These are phyloP conservation scores for Mycena haematopus DNA, from an alignment of 768 basidiomycete species.

Conservation along the genomic window DNA sequence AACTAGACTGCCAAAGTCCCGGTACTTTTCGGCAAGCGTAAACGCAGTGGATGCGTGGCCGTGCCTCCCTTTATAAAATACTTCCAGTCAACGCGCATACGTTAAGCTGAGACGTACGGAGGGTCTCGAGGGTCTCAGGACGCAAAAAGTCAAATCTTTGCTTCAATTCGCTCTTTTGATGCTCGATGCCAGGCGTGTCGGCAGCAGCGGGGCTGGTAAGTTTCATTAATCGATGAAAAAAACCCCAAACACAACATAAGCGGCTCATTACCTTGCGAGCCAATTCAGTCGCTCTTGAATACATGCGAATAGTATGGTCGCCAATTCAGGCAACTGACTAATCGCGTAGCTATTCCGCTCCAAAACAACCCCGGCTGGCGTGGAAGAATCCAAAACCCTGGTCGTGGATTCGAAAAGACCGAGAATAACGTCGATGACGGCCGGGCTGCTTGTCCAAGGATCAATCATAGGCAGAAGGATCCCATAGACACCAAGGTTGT, in stretches of 20 bases:
- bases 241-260: neutral
- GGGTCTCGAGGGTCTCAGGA: slow-evolving; percentile 77
- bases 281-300: slow-evolving; percentile 73
- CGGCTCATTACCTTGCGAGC: slow-evolving; percentile 57
- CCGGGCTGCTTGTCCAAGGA: slow-evolving; percentile 83
- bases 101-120: slow-evolving; percentile 60
- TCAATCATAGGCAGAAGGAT: slow-evolving; percentile 71
- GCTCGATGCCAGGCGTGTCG: slow-evolving; percentile 54
- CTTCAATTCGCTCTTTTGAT: slow-evolving; percentile 64
- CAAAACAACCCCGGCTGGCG: slow-evolving; percentile 35
- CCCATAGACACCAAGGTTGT: slow-evolving; percentile 78
- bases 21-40: slow-evolving; percentile 83
- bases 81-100: slow-evolving; percentile 7
- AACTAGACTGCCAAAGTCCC: slow-evolving; percentile 86
- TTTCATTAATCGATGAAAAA: slow-evolving; percentile 8
- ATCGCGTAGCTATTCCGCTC: slow-evolving; percentile 45
- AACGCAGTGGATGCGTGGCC: slow-evolving; percentile 77
- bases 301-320: slow-evolving; percentile 66
- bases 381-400: slow-evolving; percentile 50
- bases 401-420: slow-evolving; percentile 75
- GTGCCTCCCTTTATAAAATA: slow-evolving; percentile 56
- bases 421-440: slow-evolving; percentile 70
- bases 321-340: slow-evolving; percentile 69
- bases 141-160: slow-evolving; percentile 74
- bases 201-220: slow-evolving; percentile 49